Evolutionary conservation across 2,329 filamentous ascomycete genomes (phyloP), one percentile per base, ranked within the genome.

Genomic region (Penicillium verrucosum): DNA sequence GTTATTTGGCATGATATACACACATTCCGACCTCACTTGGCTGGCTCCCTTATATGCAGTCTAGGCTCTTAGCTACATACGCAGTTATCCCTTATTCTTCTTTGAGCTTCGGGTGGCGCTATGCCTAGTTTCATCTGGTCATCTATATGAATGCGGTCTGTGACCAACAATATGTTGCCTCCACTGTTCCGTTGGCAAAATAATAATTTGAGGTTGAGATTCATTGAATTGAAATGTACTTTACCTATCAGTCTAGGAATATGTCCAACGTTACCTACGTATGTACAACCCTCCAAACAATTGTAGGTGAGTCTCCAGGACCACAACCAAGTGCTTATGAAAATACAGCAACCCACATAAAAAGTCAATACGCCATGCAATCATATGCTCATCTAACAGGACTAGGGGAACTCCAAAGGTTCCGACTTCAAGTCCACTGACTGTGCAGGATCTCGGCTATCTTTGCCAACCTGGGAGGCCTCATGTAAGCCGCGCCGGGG

Each of bases 401-500:
- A 18, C 14, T 51, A 30, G 47, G 32, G n/a, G 16, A 23, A 18
- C 18, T 14, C 51, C 16, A 25, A 21, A 23, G 16, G 14, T 16
- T 40, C 34, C 11, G 34, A 11, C 25, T 37, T 5, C 11, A 18
- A 25, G 2, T 46, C 41, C 27, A 29, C 34, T 7, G 41, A 11
- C 40, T 21, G 51, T 30, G 5, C 50, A 32, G 25, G 8, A 3
- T 56, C 45, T n/a, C 21, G 29, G 34, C 18, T 40, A 34, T 29
- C 12, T 18, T 41, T 12, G 4, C 32, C 36, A 11, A 14, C 16
- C 3, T 27, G 12, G 14, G 4, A 30, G 25, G 18, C 42, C 44
- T 21, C 43, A 25, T 56, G 16, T 37, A 40, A 38, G 16, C 43
- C 37, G 16, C 59, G 38, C 8, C 57, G 63, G 42, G 63, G 60